Evolutionary conservation across 2,329 filamentous ascomycete genomes (phyloP).

Genomic region (Phoma sp.): DNA sequence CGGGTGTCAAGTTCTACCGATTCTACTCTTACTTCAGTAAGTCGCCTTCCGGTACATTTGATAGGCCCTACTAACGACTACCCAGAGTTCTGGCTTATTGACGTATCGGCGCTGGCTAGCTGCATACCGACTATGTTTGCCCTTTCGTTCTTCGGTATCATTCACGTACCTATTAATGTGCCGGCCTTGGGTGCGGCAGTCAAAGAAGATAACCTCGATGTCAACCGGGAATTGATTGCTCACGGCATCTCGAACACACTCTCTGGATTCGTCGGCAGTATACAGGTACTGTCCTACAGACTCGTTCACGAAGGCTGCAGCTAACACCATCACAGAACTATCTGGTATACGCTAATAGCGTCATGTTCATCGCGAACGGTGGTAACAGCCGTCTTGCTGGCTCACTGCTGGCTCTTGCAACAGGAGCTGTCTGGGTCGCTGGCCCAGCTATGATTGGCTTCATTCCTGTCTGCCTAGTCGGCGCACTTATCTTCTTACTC

Average conservation of each 20-base stretch:
- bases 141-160: conserved; percentile 93
- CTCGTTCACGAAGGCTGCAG: background rate
- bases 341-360: conserved; percentile 94
- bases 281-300: conserved; percentile 60
- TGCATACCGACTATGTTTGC: conserved; percentile 95
- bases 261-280: conserved; percentile 85
- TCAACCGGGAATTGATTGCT: conserved; percentile 88
- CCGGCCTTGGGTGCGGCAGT: conserved; percentile 89
- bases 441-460: conserved; percentile 89
- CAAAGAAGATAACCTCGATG: conserved; percentile 88
- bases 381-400: conserved; percentile 87
- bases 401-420: conserved; percentile 79
- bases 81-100: conserved; percentile 77
- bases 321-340: conserved; percentile 72
- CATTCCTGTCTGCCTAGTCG: conserved; percentile 96
- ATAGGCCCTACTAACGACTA: conserved; percentile 1
- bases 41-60: conserved; percentile 34
- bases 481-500: conserved; percentile 90
- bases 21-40: conserved; percentile 95
- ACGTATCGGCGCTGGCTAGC: conserved; percentile 82
- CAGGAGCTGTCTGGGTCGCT: conserved; percentile 80
- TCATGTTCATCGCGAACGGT: conserved; percentile 94
- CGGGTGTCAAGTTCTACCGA: conserved; percentile 91
- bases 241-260: conserved; percentile 93
- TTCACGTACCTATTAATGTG: conserved; percentile 98